Evolutionary conservation across 2,329 filamentous ascomycete genomes (phyloP), one percentile per base, ranked within the genome.

Genomic region (Fusarium sterilihyphosum): DNA sequence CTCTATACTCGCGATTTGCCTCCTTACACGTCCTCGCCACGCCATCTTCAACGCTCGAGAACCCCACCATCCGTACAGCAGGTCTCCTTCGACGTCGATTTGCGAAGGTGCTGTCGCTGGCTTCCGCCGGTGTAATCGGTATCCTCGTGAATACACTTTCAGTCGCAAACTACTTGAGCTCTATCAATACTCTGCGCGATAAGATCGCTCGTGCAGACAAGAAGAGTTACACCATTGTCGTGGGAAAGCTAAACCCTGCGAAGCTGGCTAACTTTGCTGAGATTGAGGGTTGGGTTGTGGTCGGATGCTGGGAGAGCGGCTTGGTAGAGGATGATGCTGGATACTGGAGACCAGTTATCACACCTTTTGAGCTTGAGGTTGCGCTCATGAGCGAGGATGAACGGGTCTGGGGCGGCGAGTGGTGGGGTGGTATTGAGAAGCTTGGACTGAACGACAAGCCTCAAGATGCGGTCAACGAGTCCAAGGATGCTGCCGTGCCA

Each of bases 221-320:
- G 85, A 99, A 98, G 85, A 93, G 91, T 81, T 99, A 99, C 82
- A 94, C 96, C 4, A 94, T 99, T 54, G 96, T 99, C 5, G 96
- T 99, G 0, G 96, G 96, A 67, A 98, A 98, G 82, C 87, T 99
- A 33, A 99, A 98, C 80, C 92, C 95, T 0, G 96, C 95, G 43
- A 99, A 99, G 82, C 88, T 99, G 29, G 96, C 96, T 56, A 99
- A 99, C 83, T 99, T 99, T 84, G 91, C 93, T 66, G 96, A 99
- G 82, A 90, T 99, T 10, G 96, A 95, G 49, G 96, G 95, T 22
- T 99, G 96, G 96, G 95, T 98, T 0, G 95, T 98, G 0, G 94
- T 99, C 16, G 96, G 96, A 6, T 99, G 96, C 83, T 99, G 96
- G 96, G 96, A 99, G 84, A 98, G 95, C 81, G 94, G 93, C 68